Evolutionary conservation across 768 basidiomycete genomes (phyloP).

Genomic region (Amanita rimosa): DNA sequence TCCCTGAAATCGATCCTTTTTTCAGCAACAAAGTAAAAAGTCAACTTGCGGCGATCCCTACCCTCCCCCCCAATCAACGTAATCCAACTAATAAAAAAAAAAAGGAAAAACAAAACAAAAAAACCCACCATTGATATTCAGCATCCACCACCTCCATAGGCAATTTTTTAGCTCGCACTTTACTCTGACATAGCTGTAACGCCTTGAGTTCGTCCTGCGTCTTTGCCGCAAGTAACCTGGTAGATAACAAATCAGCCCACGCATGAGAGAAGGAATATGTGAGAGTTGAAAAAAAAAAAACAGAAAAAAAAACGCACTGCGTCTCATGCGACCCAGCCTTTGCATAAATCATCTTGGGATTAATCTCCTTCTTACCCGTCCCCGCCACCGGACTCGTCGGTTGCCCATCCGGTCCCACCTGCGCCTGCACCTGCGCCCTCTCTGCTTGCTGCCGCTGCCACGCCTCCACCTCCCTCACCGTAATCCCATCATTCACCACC

Average conservation of each 20-base stretch:
- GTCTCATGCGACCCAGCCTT: slow-evolving; percentile 79
- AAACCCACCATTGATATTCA: slow-evolving; percentile 89
- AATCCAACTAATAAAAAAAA: background rate
- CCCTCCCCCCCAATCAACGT: background rate
- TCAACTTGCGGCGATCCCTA: slow-evolving; percentile 96
- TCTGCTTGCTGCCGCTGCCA: slow-evolving; percentile 74
- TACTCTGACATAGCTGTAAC: slow-evolving; percentile 80
- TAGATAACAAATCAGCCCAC: slow-evolving; percentile 5
- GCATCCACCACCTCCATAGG: slow-evolving; percentile 99
- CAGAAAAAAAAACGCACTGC: slow-evolving; percentile 31
- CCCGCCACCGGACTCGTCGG: slow-evolving; percentile 36
- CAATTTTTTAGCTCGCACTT: slow-evolving; percentile 87
- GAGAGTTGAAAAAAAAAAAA: slow-evolving; percentile 5
- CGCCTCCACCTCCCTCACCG: slow-evolving; percentile 80
- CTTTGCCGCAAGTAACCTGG: slow-evolving; percentile 69
- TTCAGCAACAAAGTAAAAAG: slow-evolving; percentile 96
- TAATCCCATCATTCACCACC: slow-evolving; percentile 85
- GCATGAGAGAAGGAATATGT: slow-evolving; percentile 3
- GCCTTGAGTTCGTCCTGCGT: slow-evolving; percentile 89
- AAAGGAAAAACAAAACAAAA: background rate
- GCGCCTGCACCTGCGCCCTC: slow-evolving; percentile 13
- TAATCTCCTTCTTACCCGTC: slow-evolving; percentile 81
- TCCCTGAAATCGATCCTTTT: slow-evolving; percentile 95
- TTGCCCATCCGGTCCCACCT: slow-evolving; percentile 19
- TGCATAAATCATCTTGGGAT: slow-evolving; percentile 92